Percentiles rank a stretch among this genome's conserved stretches.
These are phyloP conservation scores for Clarireedia homoeocarpa DNA, from an alignment of 2,329 filamentous ascomycete species.

Conservation along the genomic window DNA sequence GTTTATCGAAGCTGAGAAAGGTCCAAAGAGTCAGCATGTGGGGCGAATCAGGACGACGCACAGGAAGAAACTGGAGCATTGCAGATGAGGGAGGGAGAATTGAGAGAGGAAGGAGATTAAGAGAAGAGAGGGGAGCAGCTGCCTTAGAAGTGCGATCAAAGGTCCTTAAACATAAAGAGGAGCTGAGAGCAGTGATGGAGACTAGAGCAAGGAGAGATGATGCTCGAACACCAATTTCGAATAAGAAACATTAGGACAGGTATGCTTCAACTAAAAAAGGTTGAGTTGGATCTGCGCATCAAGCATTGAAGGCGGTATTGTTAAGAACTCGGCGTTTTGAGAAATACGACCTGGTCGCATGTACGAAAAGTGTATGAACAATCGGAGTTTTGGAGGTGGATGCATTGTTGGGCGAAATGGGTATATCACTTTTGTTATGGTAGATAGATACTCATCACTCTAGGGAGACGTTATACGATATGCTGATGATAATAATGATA, in stretches of 20 bases:
- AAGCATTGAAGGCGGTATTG: no score
- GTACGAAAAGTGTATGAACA: background rate
- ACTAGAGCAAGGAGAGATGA: constrained; percentile 6
- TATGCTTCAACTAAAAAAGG: no score
- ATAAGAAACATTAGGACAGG: no score
- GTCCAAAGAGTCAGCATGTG: constrained; percentile 87
- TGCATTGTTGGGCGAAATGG: background rate
- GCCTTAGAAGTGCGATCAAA: constrained; percentile 14
- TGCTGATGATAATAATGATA: background rate
- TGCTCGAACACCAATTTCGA: no score
- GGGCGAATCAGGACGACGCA: constrained; percentile 25
- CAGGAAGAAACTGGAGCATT: constrained; percentile 25
- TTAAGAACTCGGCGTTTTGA: no score
- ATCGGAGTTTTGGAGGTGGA: background rate
- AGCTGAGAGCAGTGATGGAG: background rate
- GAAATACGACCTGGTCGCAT: background rate
- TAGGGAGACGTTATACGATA: background rate
- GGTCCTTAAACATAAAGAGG: background rate
- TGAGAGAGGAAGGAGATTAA: constrained; percentile 20
- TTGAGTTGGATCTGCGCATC: no score
- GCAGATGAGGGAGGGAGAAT: constrained; percentile 20
- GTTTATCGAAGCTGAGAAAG: constrained; percentile 72
- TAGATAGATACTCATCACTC: background rate
- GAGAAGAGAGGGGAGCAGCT: constrained; percentile 17
- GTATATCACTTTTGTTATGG: background rate